Evolutionary conservation across 768 basidiomycete genomes (phyloP).

Genomic region (Suillus bovinus): DNA sequence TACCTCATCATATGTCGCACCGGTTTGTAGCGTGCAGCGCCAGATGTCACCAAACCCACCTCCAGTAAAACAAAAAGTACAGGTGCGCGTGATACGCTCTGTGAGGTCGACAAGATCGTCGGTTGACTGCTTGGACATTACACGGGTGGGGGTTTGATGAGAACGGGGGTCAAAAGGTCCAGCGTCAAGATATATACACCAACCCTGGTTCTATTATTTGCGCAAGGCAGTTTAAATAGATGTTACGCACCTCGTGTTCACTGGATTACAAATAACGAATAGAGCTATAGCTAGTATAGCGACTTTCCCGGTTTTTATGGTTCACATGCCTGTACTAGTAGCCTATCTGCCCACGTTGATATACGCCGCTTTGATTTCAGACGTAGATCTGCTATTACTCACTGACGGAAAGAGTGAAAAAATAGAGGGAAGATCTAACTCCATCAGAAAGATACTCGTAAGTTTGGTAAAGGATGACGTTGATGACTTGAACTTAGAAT

Average conservation of each 20-base stretch:
- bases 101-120: conserved; percentile 1
- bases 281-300: background rate
- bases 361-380: background rate
- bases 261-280: background rate
- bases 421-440: background rate
- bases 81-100: background rate
- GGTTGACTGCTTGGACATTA: background rate
- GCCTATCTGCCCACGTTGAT: background rate
- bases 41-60: conserved; percentile 9
- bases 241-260: conserved; percentile 2
- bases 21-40: background rate
- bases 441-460: background rate
- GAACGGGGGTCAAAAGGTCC: background rate
- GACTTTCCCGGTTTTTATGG: background rate
- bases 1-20: background rate
- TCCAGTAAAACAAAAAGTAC: background rate
- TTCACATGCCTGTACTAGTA: background rate
- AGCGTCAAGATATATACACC: conserved; percentile 3
- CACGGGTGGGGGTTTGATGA: background rate
- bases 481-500: background rate
- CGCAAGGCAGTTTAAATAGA: conserved; percentile 2
- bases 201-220: conserved; percentile 3
- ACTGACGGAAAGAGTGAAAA: background rate
- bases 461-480: background rate
- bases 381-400: background rate